Percentiles rank a stretch among this genome's conserved stretches.
Conservation (phyloP, 2,329 filamentous ascomycete species). For the Furcasterigmium furcatum region DNA sequence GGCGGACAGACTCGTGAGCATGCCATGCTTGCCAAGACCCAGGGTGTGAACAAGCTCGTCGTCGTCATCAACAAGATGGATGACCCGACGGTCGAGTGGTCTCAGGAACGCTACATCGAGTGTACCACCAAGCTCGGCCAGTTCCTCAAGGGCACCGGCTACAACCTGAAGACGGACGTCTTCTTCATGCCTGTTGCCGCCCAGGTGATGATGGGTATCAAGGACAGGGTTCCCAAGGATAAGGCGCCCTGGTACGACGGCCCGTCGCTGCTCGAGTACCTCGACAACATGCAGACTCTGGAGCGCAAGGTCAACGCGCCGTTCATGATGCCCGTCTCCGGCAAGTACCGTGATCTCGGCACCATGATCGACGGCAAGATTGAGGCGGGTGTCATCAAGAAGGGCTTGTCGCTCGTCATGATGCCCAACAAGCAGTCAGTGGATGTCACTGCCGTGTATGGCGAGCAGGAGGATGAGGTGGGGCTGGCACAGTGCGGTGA, state of each 20-base stretch:
- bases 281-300: constrained; percentile 89
- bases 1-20: constrained; percentile 97
- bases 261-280: constrained; percentile 88
- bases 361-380: constrained; percentile 98
- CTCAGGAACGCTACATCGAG: constrained; percentile 86
- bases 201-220: constrained; percentile 82
- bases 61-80: constrained; percentile 99
- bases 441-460: constrained; percentile 81
- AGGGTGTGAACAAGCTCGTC: constrained; percentile 94
- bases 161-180: constrained; percentile 90
- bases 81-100: constrained; percentile 94
- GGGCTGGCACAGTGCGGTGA: constrained; percentile 82
- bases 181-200: constrained; percentile 96
- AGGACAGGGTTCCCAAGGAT: constrained; percentile 76
- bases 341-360: constrained; percentile 96
- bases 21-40: constrained; percentile 95
- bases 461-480: constrained; percentile 94
- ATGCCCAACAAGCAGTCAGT: constrained; percentile 91
- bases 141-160: constrained; percentile 90
- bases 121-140: constrained; percentile 83
- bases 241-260: constrained; percentile 81
- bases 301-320: constrained; percentile 96
- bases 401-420: constrained; percentile 80
- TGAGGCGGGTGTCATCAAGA: constrained; percentile 90
- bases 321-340: constrained; percentile 98